Base-by-base conservation (phyloP, 148 eudicot genomes). In the Pharnaceum exiguum region DNA sequence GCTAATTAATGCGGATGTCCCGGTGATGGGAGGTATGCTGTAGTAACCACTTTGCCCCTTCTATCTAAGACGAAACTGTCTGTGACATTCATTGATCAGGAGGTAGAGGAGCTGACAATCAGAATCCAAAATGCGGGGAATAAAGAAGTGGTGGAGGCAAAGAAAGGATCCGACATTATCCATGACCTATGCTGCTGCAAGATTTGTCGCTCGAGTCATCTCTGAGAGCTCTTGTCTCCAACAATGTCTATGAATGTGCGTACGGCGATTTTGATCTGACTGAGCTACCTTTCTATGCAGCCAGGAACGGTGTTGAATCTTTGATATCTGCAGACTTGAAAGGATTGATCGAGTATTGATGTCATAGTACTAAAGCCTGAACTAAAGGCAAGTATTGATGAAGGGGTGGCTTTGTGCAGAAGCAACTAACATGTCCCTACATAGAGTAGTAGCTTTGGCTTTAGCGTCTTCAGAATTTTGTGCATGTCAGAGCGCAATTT, bases 21-120 rank as follows among this genome's bases (percentile, higher is more conserved):
- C 97, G 0, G 97, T 90, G 44, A 47, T 90, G 12, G 97, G 97
- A 4, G 97, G 97, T 95, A 90, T 76, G 97, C 97, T 4, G 97
- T 95, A 2, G 86, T 90, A 11, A 90, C 97, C 36, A 86, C 86
- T 66, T 50, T 90, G 62, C 97, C 97, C 27, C 63, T 90, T 30
- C 49, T 90, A 49, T 90, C 97, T 0, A 90, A 90, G 75, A 76
- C 95, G 2, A 90, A 65, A 55, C 97, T 95, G 0, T 82, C 95
- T n/a, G 81, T 67, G 15, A 73, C 64, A 52, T 86, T 90, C 71
- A 79, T 79, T 1, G 75, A 81, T 49, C 71, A 79, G 46, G 95
- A 93, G 75, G 72, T 83, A 16, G 62, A 79, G 22, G 84, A 75
- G 63, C 70, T 90, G 26, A 86, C 97, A 0, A 84, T 71, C 43